Base-by-base conservation (phyloP, 495 filamentous ascomycete species). In the Sphaerosporella brunnea region DNA sequence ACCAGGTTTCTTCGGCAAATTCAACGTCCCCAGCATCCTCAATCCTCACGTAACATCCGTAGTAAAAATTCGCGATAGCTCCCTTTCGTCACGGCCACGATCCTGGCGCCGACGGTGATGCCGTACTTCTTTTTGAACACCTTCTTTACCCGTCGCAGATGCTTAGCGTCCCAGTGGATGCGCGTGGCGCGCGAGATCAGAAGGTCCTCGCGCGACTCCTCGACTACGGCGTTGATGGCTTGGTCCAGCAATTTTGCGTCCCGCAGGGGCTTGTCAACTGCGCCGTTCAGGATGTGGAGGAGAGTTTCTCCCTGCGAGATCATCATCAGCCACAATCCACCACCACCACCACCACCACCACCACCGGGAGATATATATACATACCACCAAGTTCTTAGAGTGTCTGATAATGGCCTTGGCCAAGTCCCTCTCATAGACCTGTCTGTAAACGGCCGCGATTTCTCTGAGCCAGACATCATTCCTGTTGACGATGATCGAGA, bases 211-310 rank as follows among this genome's bases (percentile, higher is more conserved):
- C 84, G 75, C 41, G 65, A 69, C 0, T 69, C 68, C 53, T 76
- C 71, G 36, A 59, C 19, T 2, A 55, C 40, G 5, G 63, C 61
- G 19, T 51, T 52, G 23, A 72, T 71, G 2, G 90, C 87, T 65
- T 97, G 90, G 63, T 93, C 78, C 24, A 97, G 70, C n/a, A 97
- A 79, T 30, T 96, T 73, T 3, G 88, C 84, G 62, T 97, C 90
- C 44, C 90, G 87, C 52, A 93, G 80, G 26, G 90, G 86, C 38
- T 82, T 80, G 65, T 97, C 95, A 65, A 95, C 87, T 34, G 88
- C 78, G 57, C 92, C 90, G 65, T 94, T 94, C 59, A 97, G 81
- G 51, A 96, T 82, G 65, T 97, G 90, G 10, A 88, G 84, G 19
- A 97, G 75, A 16, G 90, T 76, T 66, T 97, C 90, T 38, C 90